These are phyloP conservation scores for Danielia reshetovae DNA, from an alignment of 805 yeast genomes.

Conservation along the genomic window DNA sequence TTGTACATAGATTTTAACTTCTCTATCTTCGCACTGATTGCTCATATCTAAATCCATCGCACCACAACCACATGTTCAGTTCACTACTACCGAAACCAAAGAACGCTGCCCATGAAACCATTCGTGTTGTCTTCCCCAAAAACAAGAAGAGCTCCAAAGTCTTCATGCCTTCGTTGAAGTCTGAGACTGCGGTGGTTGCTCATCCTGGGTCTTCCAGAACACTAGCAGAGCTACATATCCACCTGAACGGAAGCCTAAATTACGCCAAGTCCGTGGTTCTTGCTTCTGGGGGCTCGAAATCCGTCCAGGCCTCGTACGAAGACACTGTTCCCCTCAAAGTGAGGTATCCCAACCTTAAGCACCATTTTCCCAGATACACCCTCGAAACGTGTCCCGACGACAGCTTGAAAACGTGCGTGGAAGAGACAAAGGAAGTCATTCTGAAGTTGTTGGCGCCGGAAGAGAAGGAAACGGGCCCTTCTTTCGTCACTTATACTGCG, in stretches of 20 bases:
- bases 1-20: too few species aligned
- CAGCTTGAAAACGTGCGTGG: constrained; percentile 43
- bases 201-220: constrained; percentile 3
- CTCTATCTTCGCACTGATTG: background rate
- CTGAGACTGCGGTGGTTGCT: background rate
- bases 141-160: constrained; percentile 3
- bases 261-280: constrained; percentile 24
- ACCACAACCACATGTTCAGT: constrained; percentile 28
- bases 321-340: constrained; percentile 59
- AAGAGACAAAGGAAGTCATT: constrained; percentile 55
- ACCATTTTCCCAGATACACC: constrained; percentile 34
- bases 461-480: constrained; percentile 39
- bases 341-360: constrained; percentile 34
- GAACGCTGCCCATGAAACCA: constrained; percentile 18
- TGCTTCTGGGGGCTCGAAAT: constrained; percentile 4
- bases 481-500: constrained; percentile 19
- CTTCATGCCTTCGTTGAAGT: background rate
- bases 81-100: constrained; percentile 33
- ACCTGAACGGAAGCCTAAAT: constrained; percentile 26
- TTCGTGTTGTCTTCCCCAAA: constrained; percentile 7
- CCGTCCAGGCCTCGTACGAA: constrained; percentile 45
- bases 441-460: constrained; percentile 44
- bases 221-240: constrained; percentile 21
- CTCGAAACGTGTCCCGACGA: constrained; percentile 42
- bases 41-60: background rate